These are phyloP conservation scores for Fusarium circinatum DNA, from an alignment of 2,329 filamentous ascomycete genomes.

Conservation along the genomic window DNA sequence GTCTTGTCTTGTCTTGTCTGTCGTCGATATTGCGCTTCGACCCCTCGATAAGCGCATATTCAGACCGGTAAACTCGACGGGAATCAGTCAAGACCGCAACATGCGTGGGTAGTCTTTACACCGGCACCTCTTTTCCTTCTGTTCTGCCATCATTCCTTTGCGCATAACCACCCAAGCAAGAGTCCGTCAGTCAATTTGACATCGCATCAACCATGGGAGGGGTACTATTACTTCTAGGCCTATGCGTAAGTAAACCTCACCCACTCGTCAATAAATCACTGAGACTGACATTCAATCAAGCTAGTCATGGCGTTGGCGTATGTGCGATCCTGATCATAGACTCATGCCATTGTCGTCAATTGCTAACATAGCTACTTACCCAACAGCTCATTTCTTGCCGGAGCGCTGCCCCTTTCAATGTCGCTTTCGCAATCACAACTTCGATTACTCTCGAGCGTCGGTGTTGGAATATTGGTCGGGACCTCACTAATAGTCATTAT, in stretches of 20 bases:
- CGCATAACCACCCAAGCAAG: constrained; percentile 16
- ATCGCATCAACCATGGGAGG: constrained; percentile 50
- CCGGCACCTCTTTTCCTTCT: constrained; percentile 8
- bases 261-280: not conserved
- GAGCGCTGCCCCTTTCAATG: constrained; percentile 89
- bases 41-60: constrained; percentile 11
- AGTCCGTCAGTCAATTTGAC: constrained; percentile 8
- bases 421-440: constrained; percentile 87
- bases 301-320: constrained; percentile 70
- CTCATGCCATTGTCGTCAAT: constrained; percentile 27
- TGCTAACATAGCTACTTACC: constrained; percentile 31
- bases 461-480: constrained; percentile 92
- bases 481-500: constrained; percentile 98
- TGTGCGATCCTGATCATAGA: constrained; percentile 42
- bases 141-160: constrained; percentile 14
- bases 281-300: constrained; percentile 47
- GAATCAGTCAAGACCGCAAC: constrained; percentile 20
- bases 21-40: constrained; percentile 4
- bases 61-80: not conserved
- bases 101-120: constrained; percentile 39
- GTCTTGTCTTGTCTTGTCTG: not conserved
- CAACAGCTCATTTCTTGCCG: constrained; percentile 88
- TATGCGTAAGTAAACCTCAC: constrained; percentile 51
- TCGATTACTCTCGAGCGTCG: constrained; percentile 88
- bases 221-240: constrained; percentile 52